A percentile compares a stretch with the other conserved stretches of the same genome.
phyloP scores from a whole-genome alignment of 148 eudicot species.

The Limonium bicolor region DNA sequence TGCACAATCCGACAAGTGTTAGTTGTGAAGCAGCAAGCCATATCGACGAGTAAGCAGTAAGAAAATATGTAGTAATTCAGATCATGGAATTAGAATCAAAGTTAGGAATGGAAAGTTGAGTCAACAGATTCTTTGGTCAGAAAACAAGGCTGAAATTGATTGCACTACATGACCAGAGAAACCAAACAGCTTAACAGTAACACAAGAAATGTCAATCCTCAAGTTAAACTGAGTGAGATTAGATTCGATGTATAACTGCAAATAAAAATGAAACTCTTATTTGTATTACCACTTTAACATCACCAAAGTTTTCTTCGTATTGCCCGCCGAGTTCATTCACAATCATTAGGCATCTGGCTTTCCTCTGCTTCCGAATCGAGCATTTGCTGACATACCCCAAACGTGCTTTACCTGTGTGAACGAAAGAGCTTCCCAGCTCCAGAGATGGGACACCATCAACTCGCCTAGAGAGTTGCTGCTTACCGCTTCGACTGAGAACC shows the following conservation, averaged over 20 bases:
- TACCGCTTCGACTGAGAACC: slow-evolving; percentile 8
- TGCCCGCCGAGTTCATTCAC: slow-evolving; percentile 66
- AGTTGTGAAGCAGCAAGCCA: not conserved
- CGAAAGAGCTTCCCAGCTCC: slow-evolving; percentile 7
- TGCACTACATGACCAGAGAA: not conserved
- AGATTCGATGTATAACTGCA: not conserved
- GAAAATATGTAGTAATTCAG: no score
- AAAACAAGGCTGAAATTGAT: not conserved
- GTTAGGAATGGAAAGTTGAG: no score
- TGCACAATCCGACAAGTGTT: not conserved
- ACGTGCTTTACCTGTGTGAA: slow-evolving; percentile 8
- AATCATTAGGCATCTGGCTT: slow-evolving; percentile 30
- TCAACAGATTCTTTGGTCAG: not conserved
- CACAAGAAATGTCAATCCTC: not conserved
- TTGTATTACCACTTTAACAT: slow-evolving; percentile 70
- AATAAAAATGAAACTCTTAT: not conserved
- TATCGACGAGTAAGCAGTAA: no score
- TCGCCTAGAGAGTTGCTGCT: slow-evolving; percentile 8
- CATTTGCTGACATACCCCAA: slow-evolving; percentile 13
- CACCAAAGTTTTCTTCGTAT: slow-evolving; percentile 78
- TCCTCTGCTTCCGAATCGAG: slow-evolving; percentile 22
- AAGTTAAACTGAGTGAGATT: not conserved
- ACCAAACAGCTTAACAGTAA: not conserved
- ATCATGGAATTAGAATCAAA: no score
- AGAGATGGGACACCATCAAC: slow-evolving; percentile 1